A percentile compares a stretch with the other conserved stretches of the same genome.
phyloP scores from a whole-genome alignment of 768 basidiomycete species.

The Mycena galericulata region DNA sequence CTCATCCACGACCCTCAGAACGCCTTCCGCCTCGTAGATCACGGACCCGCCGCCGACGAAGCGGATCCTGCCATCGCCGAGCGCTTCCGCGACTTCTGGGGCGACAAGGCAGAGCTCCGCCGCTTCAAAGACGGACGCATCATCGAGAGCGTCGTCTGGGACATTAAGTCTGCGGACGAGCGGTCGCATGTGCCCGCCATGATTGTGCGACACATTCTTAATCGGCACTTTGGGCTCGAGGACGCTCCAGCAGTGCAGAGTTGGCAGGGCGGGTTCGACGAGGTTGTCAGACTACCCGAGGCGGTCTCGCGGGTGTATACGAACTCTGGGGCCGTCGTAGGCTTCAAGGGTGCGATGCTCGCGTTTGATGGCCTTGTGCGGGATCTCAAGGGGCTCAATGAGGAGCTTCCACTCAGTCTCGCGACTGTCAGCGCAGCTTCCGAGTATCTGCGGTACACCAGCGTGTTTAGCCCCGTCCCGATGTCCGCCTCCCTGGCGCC shows the following conservation, averaged over 20 bases:
- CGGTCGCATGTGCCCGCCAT: slow-evolving; percentile 80
- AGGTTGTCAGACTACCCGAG: slow-evolving; percentile 68
- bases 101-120: slow-evolving; percentile 89
- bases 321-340: slow-evolving; percentile 55
- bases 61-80: slow-evolving; percentile 60
- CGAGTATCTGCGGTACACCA: slow-evolving; percentile 84
- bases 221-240: slow-evolving; percentile 79
- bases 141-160: slow-evolving; percentile 96
- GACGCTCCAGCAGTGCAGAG: slow-evolving; percentile 59
- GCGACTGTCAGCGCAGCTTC: slow-evolving; percentile 82
- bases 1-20: slow-evolving; percentile 77
- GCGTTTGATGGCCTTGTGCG: slow-evolving; percentile 87
- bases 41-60: slow-evolving; percentile 85
- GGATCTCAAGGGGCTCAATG: slow-evolving; percentile 76
- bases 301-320: slow-evolving; percentile 59
- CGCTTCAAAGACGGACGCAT: slow-evolving; percentile 98
- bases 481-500: slow-evolving; percentile 65
- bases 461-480: slow-evolving; percentile 84
- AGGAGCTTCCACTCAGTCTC: slow-evolving; percentile 82
- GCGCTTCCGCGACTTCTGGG: slow-evolving; percentile 90
- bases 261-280: slow-evolving; percentile 72
- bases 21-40: slow-evolving; percentile 90
- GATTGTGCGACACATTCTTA: slow-evolving; percentile 81
- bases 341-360: slow-evolving; percentile 78
- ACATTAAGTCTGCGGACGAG: slow-evolving; percentile 83